Evolutionary conservation across 495 filamentous ascomycete genomes (phyloP).

Genomic region (Xylaria longipes): DNA sequence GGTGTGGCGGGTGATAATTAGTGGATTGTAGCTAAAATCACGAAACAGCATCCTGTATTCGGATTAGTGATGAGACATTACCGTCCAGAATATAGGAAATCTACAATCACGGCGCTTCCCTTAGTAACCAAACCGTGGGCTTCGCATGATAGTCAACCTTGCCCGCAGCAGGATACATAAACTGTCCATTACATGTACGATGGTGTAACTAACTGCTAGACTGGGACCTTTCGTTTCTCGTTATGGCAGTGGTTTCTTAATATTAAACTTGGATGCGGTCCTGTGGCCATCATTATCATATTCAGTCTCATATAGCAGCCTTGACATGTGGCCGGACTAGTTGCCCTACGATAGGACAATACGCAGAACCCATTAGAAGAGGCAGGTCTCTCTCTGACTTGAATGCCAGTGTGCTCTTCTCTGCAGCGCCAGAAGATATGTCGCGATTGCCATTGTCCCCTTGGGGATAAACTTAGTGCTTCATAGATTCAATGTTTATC

Average conservation of each 20-base stretch:
- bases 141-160: background rate
- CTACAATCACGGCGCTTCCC: background rate
- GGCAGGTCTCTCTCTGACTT: background rate
- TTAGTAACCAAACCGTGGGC: background rate
- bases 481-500: background rate
- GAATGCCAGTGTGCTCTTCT: background rate
- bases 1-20: too few species aligned
- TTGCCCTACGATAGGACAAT: background rate
- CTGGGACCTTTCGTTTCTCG: background rate
- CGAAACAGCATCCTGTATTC: background rate
- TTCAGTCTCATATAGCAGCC: background rate
- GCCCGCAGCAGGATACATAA: background rate
- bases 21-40: background rate
- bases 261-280: background rate
- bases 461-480: background rate
- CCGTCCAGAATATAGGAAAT: background rate
- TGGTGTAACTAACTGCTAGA: background rate
- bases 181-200: background rate
- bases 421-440: background rate
- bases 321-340: background rate
- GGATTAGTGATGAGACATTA: background rate
- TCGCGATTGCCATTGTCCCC: too few species aligned
- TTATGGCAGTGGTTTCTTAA: background rate
- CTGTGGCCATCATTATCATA: background rate
- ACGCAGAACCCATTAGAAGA: background rate